phyloP scores from a whole-genome alignment of 1,139 yeast genomes.

The Tardiomyces digboiensis region DNA sequence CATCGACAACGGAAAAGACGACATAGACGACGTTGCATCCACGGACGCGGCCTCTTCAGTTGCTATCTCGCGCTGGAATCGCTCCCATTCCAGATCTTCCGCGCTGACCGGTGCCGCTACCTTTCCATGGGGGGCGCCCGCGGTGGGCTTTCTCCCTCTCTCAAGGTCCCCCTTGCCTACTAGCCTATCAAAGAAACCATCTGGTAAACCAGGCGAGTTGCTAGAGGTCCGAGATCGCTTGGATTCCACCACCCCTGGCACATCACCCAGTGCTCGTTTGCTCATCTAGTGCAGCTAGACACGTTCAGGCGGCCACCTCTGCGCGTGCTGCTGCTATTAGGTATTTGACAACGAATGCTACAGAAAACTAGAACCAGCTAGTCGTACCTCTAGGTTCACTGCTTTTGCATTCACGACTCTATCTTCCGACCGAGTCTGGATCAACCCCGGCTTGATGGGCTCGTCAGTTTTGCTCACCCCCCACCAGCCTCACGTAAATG shows the following conservation, averaged over 20 bases:
- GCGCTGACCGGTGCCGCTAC: too few species aligned
- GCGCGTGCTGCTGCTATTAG: too few species aligned
- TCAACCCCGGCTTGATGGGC: too few species aligned
- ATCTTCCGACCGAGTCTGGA: too few species aligned
- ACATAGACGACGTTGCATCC: background rate
- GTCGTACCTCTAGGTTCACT: too few species aligned
- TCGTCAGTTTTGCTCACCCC: too few species aligned
- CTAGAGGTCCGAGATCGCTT: background rate
- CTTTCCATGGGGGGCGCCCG: too few species aligned
- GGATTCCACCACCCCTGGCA: background rate
- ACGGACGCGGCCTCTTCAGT: conserved; percentile 1
- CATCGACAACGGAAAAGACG: background rate
- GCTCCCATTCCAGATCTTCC: conserved; percentile 14
- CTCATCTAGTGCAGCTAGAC: too few species aligned
- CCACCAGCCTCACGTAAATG: background rate
- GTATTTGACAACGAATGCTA: too few species aligned
- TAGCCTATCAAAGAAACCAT: background rate
- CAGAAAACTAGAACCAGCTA: too few species aligned
- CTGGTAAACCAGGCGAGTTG: background rate
- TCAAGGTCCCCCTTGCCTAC: background rate
- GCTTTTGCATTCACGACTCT: too few species aligned
- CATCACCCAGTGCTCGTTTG: background rate
- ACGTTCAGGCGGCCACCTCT: too few species aligned
- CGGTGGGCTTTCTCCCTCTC: background rate
- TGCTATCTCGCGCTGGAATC: conserved; percentile 12